Conservation (phyloP, 164 flowering plant genomes). For the Malania oleifera region DNA sequence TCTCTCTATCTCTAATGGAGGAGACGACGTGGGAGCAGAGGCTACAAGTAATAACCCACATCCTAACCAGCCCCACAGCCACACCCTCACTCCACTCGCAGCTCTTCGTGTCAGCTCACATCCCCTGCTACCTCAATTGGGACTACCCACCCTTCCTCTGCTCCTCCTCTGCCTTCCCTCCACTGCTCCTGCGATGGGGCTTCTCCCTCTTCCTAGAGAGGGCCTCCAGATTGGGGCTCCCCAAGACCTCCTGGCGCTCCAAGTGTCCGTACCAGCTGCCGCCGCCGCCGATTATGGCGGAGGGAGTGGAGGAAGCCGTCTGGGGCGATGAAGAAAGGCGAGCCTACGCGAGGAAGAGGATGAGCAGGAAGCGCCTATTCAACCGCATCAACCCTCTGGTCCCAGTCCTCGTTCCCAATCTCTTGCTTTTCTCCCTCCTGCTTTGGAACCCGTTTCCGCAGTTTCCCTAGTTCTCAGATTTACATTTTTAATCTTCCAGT, state of each 20-base stretch:
- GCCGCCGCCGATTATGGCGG: conserved; percentile 71
- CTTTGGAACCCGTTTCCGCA: conserved; percentile 56
- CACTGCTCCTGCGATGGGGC: conserved; percentile 47
- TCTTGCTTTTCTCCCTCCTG: conserved; percentile 44
- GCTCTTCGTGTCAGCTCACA: conserved; percentile 54
- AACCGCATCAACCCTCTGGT: conserved; percentile 49
- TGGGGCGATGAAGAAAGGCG: conserved; percentile 52
- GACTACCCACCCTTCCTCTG: conserved; percentile 88
- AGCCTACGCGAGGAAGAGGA: conserved; percentile 46
- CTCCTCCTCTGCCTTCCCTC: conserved; percentile 18
- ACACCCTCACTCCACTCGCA: conserved; percentile 78
- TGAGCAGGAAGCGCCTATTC: conserved; percentile 39
- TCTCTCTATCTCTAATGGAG: conserved; percentile 33
- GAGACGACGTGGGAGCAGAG: conserved; percentile 64
- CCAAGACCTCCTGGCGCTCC: conserved; percentile 73
- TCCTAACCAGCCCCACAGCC: conserved; percentile 63
- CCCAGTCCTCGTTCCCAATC: conserved; percentile 65
- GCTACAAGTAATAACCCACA: conserved; percentile 60
- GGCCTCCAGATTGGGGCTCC: conserved; percentile 44
- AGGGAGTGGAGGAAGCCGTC: conserved; percentile 59
- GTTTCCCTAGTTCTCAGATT: conserved; percentile 9
- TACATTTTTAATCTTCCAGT: too few species aligned
- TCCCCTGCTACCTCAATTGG: conserved; percentile 81
- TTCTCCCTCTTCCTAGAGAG: conserved; percentile 58
- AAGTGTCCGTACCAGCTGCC: conserved; percentile 83